phyloP scores from a whole-genome alignment of 2,329 filamentous ascomycete genomes.

The Trichoderma polysporum region DNA sequence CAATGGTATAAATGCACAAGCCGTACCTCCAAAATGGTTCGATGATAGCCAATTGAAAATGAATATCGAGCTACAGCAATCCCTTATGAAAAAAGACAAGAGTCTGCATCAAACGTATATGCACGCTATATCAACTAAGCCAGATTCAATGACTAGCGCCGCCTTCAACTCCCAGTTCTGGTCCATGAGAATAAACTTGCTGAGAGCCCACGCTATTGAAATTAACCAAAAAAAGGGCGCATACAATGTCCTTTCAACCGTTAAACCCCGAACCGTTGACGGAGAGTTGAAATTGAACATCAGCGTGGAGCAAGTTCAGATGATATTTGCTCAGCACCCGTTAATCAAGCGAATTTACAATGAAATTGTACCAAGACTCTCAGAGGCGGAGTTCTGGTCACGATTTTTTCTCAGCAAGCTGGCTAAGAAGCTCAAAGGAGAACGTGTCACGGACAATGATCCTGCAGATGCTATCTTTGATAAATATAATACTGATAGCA shows the following conservation, averaged over 20 bases:
- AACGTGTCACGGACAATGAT: conserved; percentile 78
- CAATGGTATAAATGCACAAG: conserved; percentile 59
- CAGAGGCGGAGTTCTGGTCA: conserved; percentile 84
- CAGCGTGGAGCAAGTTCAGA: conserved; percentile 85
- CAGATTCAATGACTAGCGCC: conserved; percentile 73
- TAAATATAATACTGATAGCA: conserved; percentile 75
- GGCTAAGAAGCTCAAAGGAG: conserved; percentile 87
- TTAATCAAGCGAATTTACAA: conserved; percentile 89
- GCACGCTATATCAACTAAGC: conserved; percentile 79
- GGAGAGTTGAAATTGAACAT: conserved; percentile 74
- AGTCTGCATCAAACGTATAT: conserved; percentile 80
- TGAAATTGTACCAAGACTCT: conserved; percentile 81
- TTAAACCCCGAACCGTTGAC: conserved; percentile 63
- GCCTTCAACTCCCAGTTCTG: conserved; percentile 94
- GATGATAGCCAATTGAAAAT: conserved; percentile 75
- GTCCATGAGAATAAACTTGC: conserved; percentile 80
- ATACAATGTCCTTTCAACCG: conserved; percentile 89
- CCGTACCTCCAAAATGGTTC: conserved; percentile 64
- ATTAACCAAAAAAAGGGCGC: conserved; percentile 80
- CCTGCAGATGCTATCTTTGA: conserved; percentile 77
- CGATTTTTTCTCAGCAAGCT: conserved; percentile 89
- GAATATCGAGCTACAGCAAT: conserved; percentile 82
- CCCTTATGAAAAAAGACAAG: conserved; percentile 77
- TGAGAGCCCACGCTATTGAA: conserved; percentile 89
- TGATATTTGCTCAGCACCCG: conserved; percentile 91